These are phyloP conservation scores for Mycosphaerella sp. DNA, from an alignment of 2,329 filamentous ascomycete species.

Conservation along the genomic window DNA sequence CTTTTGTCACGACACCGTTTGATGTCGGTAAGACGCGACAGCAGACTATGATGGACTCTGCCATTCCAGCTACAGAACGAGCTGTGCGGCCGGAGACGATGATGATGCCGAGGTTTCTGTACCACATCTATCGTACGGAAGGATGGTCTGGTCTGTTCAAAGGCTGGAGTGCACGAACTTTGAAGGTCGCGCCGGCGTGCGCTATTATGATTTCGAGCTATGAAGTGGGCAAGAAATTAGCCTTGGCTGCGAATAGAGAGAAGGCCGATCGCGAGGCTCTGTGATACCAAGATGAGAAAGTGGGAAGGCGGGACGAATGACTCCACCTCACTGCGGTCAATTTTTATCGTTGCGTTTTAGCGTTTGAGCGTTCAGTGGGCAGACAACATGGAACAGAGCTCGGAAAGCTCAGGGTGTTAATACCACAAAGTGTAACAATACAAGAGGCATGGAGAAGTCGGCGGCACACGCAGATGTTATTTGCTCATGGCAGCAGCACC, in stretches of 20 bases:
- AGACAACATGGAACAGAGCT: neutral
- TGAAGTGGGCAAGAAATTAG: constrained; percentile 88
- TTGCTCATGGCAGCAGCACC: too few relatives aligned
- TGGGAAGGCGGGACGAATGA: neutral
- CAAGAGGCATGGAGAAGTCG: neutral
- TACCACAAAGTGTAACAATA: neutral
- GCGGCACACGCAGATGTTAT: too few relatives aligned
- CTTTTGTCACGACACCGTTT: constrained; percentile 87
- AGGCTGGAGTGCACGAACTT: constrained; percentile 83
- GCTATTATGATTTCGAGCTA: constrained; percentile 99
- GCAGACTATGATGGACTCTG: constrained; percentile 66
- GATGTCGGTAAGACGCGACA: constrained; percentile 96
- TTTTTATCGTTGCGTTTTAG: neutral
- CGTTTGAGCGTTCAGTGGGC: neutral
- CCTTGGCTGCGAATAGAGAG: constrained; percentile 65
- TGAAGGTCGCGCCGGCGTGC: constrained; percentile 93
- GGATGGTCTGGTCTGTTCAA: constrained; percentile 75
- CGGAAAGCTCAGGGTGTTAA: neutral
- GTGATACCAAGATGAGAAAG: neutral
- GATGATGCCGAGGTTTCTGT: constrained; percentile 75
- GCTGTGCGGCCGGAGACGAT: constrained; percentile 61
- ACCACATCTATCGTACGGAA: constrained; percentile 84
- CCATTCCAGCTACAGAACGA: constrained; percentile 35
- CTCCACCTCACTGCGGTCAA: neutral
- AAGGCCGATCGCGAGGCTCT: constrained; percentile 3